phyloP scores from a whole-genome alignment of 768 basidiomycete genomes.

The Sistotremastrum suecicum region DNA sequence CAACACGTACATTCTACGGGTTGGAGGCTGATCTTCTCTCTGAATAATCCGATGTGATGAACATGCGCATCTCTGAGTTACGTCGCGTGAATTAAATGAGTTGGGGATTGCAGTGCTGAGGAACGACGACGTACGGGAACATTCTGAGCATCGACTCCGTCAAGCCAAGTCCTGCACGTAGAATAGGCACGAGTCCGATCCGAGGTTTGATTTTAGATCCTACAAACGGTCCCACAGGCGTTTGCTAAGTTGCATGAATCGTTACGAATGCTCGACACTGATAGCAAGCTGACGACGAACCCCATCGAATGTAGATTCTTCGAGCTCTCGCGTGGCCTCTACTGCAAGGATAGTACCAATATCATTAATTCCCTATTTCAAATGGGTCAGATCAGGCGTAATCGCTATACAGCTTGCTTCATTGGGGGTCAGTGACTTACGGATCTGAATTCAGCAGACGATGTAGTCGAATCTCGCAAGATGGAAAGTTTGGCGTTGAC shows the following conservation, averaged over 20 bases:
- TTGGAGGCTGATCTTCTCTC: slow-evolving; percentile 76
- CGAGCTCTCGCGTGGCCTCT: slow-evolving; percentile 61
- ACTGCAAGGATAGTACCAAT: slow-evolving; percentile 72
- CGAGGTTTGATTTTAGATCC: slow-evolving; percentile 63
- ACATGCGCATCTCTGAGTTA: slow-evolving; percentile 55
- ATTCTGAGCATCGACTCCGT: slow-evolving; percentile 71
- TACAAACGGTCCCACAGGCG: slow-evolving; percentile 67
- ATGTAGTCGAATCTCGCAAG: slow-evolving; percentile 45
- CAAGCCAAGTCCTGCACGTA: slow-evolving; percentile 92
- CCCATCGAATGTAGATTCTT: slow-evolving; percentile 46
- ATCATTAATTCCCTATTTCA: slow-evolving; percentile 50
- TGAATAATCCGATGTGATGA: slow-evolving; percentile 80
- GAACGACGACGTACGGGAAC: slow-evolving; percentile 49
- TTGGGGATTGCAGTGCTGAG: too few species aligned
- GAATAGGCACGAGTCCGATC: slow-evolving; percentile 80
- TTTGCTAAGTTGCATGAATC: slow-evolving; percentile 31
- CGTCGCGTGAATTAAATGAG: too few species aligned
- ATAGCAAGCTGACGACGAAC: slow-evolving; percentile 28
- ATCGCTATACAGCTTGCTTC: too few species aligned
- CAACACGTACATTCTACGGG: slow-evolving; percentile 72
- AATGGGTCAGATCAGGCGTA: too few species aligned
- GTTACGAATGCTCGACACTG: slow-evolving; percentile 1
- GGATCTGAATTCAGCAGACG: slow-evolving; percentile 67
- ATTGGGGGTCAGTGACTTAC: too few species aligned
- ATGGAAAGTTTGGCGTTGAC: slow-evolving; percentile 62